Evolutionary conservation across 768 basidiomycete genomes (phyloP).

Genomic region (Tricholoma furcatifolium): DNA sequence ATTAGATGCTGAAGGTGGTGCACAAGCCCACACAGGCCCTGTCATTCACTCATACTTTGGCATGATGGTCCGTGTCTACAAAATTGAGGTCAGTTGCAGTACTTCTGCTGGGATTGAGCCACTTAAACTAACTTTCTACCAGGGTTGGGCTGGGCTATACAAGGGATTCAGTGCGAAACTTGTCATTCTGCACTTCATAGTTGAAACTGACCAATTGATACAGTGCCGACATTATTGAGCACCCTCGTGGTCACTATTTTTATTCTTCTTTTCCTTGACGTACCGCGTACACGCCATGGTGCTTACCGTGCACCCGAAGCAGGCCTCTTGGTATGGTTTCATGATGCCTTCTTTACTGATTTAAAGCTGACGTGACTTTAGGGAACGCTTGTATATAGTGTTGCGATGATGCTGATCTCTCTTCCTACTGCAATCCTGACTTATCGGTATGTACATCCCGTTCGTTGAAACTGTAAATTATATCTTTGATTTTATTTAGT

Average conservation of each 20-base stretch:
- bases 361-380: constrained; percentile 1
- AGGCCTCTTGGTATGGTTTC: constrained; percentile 41
- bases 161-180: constrained; percentile 64
- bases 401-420: constrained; percentile 63
- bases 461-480: background rate
- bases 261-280: constrained; percentile 57
- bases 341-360: background rate
- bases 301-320: constrained; percentile 63
- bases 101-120: background rate
- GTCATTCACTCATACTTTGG: constrained; percentile 73
- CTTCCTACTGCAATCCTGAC: constrained; percentile 73
- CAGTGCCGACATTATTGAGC: constrained; percentile 45
- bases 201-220: constrained; percentile 2
- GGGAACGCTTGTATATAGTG: constrained; percentile 63
- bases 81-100: constrained; percentile 58
- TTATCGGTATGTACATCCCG: constrained; percentile 53
- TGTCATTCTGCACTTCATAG: background rate
- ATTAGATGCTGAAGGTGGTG: constrained; percentile 73
- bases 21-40: constrained; percentile 75
- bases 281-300: constrained; percentile 59
- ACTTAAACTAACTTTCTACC: background rate
- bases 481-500: constrained; percentile 34
- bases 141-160: constrained; percentile 74
- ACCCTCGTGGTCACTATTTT: constrained; percentile 58
- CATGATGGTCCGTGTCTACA: constrained; percentile 71